A percentile compares a stretch with the other conserved stretches of the same genome.
Evolutionary conservation across 495 filamentous ascomycete species (phyloP).

Genomic region (Niebla homalea): DNA sequence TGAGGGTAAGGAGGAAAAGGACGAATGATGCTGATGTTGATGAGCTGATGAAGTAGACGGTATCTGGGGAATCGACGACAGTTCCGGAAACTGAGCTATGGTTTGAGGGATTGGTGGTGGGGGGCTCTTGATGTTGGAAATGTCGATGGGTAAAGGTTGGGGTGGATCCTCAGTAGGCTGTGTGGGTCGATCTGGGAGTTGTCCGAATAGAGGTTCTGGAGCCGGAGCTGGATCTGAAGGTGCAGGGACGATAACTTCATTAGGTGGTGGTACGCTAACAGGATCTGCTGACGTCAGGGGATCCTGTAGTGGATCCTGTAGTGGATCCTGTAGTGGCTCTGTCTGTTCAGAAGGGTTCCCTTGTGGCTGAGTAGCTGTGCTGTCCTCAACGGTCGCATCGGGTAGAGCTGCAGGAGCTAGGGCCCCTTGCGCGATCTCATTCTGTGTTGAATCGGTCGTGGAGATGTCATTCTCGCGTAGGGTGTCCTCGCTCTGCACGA

Average conservation of each 20-base stretch:
- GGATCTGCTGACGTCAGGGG: too few relatives aligned
- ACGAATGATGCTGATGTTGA: slow-evolving; percentile 7
- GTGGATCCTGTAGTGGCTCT: too few relatives aligned
- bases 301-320: too few relatives aligned
- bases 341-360: too few relatives aligned
- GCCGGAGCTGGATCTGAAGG: not conserved
- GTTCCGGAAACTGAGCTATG: not conserved
- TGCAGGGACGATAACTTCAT: not conserved
- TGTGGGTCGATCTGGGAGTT: not conserved
- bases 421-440: too few relatives aligned
- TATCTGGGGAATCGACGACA: not conserved
- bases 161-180: not conserved
- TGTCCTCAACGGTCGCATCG: too few relatives aligned
- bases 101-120: slow-evolving; percentile 3
- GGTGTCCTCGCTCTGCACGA: too few relatives aligned
- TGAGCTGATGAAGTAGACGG: not conserved
- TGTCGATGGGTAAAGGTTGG: too few relatives aligned
- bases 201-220: not conserved
- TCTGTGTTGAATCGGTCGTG: too few relatives aligned
- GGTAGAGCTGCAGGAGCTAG: too few relatives aligned
- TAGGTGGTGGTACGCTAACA: not conserved
- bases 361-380: too few relatives aligned
- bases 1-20: not conserved
- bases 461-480: too few relatives aligned
- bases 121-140: not conserved